Evolutionary conservation across 2,329 filamentous ascomycete genomes (phyloP).

Genomic region (Orbilia javanica): DNA sequence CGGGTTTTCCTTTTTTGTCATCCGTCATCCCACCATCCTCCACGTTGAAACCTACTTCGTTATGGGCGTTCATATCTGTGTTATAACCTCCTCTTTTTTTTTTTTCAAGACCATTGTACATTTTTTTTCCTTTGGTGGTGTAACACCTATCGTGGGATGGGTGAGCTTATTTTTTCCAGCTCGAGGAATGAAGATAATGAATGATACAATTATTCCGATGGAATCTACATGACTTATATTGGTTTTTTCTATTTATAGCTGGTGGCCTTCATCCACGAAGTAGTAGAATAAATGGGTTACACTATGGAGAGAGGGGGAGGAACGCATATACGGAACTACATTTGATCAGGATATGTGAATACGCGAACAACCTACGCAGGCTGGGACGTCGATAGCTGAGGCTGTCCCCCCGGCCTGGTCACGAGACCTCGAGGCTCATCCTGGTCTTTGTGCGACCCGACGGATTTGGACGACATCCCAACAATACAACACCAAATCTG

Average conservation of each 20-base stretch:
- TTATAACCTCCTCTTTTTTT: conserved; percentile 52
- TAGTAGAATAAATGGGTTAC: not conserved
- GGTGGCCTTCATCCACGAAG: no score
- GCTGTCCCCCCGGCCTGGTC: not conserved
- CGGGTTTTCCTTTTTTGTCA: conserved; percentile 15
- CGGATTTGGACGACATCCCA: not conserved
- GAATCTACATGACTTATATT: conserved; percentile 10
- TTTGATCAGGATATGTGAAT: not conserved
- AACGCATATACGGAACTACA: not conserved
- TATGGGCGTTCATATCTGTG: conserved; percentile 59
- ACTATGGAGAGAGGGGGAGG: no score
- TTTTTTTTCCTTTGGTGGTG: conserved; percentile 48
- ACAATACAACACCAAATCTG: conserved; percentile 13
- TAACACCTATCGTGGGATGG: conserved; percentile 45
- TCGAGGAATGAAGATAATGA: conserved; percentile 57
- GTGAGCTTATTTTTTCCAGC: conserved; percentile 53
- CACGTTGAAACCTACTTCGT: conserved; percentile 47
- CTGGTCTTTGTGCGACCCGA: conserved; percentile 1
- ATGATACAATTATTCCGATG: conserved; percentile 58
- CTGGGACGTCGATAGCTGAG: not conserved
- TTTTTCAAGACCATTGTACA: conserved; percentile 56
- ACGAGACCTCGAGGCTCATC: not conserved
- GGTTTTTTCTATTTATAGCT: not conserved
- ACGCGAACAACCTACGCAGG: no score
- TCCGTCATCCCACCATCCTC: conserved; percentile 18